Evolutionary conservation across 352 stramenopile species (phyloP), one percentile per base, ranked within the genome.

Genomic region (Pythium periplocum): DNA sequence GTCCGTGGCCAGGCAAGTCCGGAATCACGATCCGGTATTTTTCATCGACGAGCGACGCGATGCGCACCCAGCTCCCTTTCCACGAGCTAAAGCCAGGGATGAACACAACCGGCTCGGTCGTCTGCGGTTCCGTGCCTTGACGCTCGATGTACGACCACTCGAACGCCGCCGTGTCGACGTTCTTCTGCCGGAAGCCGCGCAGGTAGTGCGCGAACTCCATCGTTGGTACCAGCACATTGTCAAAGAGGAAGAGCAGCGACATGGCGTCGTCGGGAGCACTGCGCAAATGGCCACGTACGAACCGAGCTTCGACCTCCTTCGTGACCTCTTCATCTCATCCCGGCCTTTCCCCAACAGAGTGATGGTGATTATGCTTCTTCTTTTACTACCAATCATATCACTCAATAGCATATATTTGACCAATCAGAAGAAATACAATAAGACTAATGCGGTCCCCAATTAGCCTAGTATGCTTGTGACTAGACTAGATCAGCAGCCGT

Each of bases 21-120:
- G 81, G 78, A 46, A 91, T 77, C 26, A 91, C 33, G 30, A 89
- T 61, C 30, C 74, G 68, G 61, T 70, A 84, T 11, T 69, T 63
- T 9, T 69, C 72, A 62, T 86, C 74, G 5, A 87, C 57, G 33
- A 66, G 66, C 7, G 68, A 62, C n/a, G 77, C 75, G 32, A 86
- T 65, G 6, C 72, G 71, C 48, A 80, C 55, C 77, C 75, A 86
- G 35, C 75, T 86, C 55, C 86, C 75, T 45, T 91, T 91, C 36
- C 74, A 55, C 30, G 75, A 84, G 47, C 71, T 82, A 58, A 91
- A 91, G 53, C 81, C 81, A 38, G 87, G 78, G 39, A 91, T 61
- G 41, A 87, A 83, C 9, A 89, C 69, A 1, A 91, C 73, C 0
- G 75, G 55, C 52, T 84, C 75, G 10, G 67, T 72, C 37, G 65